A percentile compares a stretch with the other conserved stretches of the same genome.
Evolutionary conservation across 805 yeast species (phyloP).

Genomic region (Metschnikowia koreensis): DNA sequence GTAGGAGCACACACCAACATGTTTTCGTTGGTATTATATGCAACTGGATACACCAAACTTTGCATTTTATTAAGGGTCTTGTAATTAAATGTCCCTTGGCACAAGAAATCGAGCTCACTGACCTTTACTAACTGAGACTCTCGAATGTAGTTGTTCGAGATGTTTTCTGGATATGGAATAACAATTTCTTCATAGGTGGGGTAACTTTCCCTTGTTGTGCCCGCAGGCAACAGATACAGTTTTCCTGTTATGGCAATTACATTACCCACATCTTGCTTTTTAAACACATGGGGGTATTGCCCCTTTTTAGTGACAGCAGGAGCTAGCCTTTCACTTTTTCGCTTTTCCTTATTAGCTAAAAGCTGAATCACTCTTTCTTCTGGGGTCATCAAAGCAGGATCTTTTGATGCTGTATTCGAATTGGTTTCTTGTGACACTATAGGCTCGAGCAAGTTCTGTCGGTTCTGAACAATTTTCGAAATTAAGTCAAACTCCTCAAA

Average conservation of each 20-base stretch:
- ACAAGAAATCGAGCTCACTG: conserved; percentile 66
- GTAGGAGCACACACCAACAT: conserved; percentile 47
- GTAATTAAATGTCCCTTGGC: conserved; percentile 85
- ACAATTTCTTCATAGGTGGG: conserved; percentile 75
- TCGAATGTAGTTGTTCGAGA: conserved; percentile 40
- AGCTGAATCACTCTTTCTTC: conserved; percentile 56
- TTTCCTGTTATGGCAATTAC: conserved; percentile 74
- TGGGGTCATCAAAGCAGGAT: conserved; percentile 42
- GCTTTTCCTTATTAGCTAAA: conserved; percentile 45
- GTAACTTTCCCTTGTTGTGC: conserved; percentile 64
- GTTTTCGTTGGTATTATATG: conserved; percentile 88
- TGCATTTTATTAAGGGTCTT: conserved; percentile 81
- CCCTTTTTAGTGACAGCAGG: conserved; percentile 41
- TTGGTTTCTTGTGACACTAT: conserved; percentile 15
- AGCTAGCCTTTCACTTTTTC: conserved; percentile 48
- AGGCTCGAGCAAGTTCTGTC: conserved; percentile 16
- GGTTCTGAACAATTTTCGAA: conserved; percentile 54
- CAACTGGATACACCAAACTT: conserved; percentile 86
- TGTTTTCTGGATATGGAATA: conserved; percentile 70
- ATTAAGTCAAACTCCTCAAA: conserved; percentile 83
- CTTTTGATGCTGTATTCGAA: conserved; percentile 2
- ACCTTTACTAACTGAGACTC: conserved; percentile 54
- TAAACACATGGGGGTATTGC: conserved; percentile 84
- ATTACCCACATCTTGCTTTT: conserved; percentile 58
- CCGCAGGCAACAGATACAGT: conserved; percentile 74